phyloP scores from a whole-genome alignment of 768 basidiomycete species.

The Phaeotremella skinneri region DNA sequence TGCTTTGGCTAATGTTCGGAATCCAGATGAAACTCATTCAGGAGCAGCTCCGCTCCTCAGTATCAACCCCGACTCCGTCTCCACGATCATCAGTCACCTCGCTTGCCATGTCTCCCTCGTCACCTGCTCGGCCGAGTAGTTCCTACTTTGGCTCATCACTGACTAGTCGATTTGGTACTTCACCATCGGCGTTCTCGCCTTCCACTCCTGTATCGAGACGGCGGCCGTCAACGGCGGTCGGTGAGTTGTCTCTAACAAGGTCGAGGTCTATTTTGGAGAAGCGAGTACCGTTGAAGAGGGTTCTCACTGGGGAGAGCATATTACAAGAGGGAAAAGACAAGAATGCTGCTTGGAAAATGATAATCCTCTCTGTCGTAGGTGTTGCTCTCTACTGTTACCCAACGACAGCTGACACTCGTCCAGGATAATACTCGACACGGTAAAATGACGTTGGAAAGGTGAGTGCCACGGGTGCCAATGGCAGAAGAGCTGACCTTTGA shows the following conservation, averaged over 20 bases:
- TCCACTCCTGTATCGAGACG: constrained; percentile 19
- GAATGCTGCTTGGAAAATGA: constrained; percentile 49
- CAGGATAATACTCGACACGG: constrained; percentile 22
- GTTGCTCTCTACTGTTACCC: background rate
- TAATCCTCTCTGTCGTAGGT: constrained; percentile 32
- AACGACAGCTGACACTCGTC: background rate
- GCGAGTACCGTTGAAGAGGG: constrained; percentile 40
- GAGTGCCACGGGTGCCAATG: constrained; percentile 6
- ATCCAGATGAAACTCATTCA: constrained; percentile 27
- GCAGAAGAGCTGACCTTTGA: constrained; percentile 12
- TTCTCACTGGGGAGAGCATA: constrained; percentile 45
- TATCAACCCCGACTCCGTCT: constrained; percentile 5
- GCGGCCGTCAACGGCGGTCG: constrained; percentile 38
- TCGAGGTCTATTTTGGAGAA: constrained; percentile 38
- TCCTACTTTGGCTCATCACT: constrained; percentile 35
- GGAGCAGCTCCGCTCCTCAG: constrained; percentile 22
- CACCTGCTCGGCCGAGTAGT: constrained; percentile 21
- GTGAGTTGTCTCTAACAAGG: constrained; percentile 14
- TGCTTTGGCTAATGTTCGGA: too few relatives aligned
- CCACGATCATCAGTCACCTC: constrained; percentile 15
- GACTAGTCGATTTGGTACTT: constrained; percentile 28
- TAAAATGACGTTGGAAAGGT: constrained; percentile 47
- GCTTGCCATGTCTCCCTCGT: constrained; percentile 21
- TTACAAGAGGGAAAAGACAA: constrained; percentile 50
- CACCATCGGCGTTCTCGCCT: constrained; percentile 18